Evolutionary conservation across 352 stramenopile genomes (phyloP).

Genomic region (Aphanomyces cochlioides): DNA sequence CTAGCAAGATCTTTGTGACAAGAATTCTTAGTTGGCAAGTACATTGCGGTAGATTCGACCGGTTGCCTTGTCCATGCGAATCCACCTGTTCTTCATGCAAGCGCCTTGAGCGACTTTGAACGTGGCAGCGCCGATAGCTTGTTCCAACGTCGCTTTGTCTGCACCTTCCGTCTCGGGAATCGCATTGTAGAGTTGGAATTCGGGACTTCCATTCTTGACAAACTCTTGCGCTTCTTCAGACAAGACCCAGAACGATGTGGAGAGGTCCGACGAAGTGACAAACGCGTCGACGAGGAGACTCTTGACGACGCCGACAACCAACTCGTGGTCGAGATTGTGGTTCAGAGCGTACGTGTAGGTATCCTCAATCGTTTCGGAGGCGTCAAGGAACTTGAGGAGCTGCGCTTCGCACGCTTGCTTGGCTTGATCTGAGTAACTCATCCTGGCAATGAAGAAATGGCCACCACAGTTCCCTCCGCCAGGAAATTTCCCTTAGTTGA

Average conservation of each 20-base stretch:
- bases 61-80: conserved; percentile 90
- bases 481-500: too few relatives aligned
- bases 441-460: neutral
- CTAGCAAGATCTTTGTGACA: conserved; percentile 30
- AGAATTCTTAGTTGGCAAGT: conserved; percentile 30
- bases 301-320: conserved; percentile 95
- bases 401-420: conserved; percentile 71
- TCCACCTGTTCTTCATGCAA: conserved; percentile 98
- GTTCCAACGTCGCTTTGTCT: conserved; percentile 78
- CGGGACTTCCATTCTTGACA: conserved; percentile 65
- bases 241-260: conserved; percentile 90
- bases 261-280: conserved; percentile 73
- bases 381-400: conserved; percentile 56
- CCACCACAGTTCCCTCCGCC: too few relatives aligned
- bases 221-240: conserved; percentile 87
- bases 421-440: conserved; percentile 24
- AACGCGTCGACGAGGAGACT: conserved; percentile 92
- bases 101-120: conserved; percentile 95
- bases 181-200: conserved; percentile 79
- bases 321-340: conserved; percentile 85
- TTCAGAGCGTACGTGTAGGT: conserved; percentile 78
- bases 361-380: conserved; percentile 54
- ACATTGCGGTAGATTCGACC: conserved; percentile 84
- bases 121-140: conserved; percentile 71
- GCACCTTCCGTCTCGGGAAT: conserved; percentile 65